phyloP scores from a whole-genome alignment of 1,284 basidiomycete species.

The Cutaneotrichosporon daszewskae region DNA sequence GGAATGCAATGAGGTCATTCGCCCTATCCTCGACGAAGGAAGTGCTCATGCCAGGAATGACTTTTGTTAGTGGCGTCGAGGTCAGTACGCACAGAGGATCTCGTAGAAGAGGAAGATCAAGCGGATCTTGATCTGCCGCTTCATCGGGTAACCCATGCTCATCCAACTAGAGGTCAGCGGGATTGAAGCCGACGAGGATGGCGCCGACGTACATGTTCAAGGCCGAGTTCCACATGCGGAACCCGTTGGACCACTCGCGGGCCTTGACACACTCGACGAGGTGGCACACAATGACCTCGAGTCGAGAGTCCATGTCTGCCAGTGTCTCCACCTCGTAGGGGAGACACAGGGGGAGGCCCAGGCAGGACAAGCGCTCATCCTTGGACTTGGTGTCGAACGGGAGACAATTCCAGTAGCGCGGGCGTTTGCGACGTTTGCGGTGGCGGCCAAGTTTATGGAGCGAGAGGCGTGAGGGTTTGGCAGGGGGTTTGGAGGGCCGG shows the following conservation, averaged over 20 bases:
- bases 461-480: not conserved
- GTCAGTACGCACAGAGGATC: slow-evolving; percentile 42
- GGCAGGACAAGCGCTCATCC: slow-evolving; percentile 37
- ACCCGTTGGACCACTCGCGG: slow-evolving; percentile 70
- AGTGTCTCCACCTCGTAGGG: slow-evolving; percentile 79
- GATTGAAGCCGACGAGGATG: slow-evolving; percentile 9
- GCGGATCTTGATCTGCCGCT: slow-evolving; percentile 67
- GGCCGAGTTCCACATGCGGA: slow-evolving; percentile 72
- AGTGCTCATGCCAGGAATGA: slow-evolving; percentile 53
- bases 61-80: slow-evolving; percentile 33
- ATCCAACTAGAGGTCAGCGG: slow-evolving; percentile 58
- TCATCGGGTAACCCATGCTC: slow-evolving; percentile 78
- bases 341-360: slow-evolving; percentile 49
- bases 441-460: too few relatives aligned
- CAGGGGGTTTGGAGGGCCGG: too few relatives aligned
- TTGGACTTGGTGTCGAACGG: slow-evolving; percentile 27
- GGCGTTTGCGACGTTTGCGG: not conserved
- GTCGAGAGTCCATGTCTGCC: slow-evolving; percentile 69
- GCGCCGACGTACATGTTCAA: slow-evolving; percentile 58
- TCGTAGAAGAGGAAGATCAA: slow-evolving; percentile 76
- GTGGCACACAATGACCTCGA: slow-evolving; percentile 68
- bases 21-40: slow-evolving; percentile 51
- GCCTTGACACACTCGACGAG: slow-evolving; percentile 67
- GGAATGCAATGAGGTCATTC: slow-evolving; percentile 50
- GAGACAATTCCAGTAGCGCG: slow-evolving; percentile 9